phyloP scores from a whole-genome alignment of 768 basidiomycete genomes.

The Tylopilus sp. region DNA sequence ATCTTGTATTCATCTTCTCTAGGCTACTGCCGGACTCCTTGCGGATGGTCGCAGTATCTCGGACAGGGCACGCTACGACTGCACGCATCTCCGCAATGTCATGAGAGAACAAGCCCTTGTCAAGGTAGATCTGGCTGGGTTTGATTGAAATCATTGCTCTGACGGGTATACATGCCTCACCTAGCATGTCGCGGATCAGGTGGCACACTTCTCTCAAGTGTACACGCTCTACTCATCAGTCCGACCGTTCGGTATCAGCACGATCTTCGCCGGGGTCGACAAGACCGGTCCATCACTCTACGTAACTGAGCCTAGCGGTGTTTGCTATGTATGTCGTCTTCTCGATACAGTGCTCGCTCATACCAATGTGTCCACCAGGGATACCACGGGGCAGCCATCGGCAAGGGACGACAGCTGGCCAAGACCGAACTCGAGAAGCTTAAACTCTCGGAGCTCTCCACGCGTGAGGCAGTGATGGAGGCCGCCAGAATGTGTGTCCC shows the following conservation, averaged over 20 bases:
- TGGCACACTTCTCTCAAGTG: conserved; percentile 88
- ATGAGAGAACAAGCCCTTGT: conserved; percentile 75
- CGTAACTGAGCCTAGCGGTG: conserved; percentile 93
- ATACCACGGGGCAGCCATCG: conserved; percentile 94
- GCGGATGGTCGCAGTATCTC: conserved; percentile 91
- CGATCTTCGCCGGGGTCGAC: conserved; percentile 87
- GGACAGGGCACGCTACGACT: conserved; percentile 83
- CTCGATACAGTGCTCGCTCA: background rate
- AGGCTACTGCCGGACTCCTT: conserved; percentile 92
- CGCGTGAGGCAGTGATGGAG: conserved; percentile 84
- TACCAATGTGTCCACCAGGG: conserved; percentile 49
- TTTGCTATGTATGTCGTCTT: conserved; percentile 66
- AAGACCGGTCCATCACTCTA: conserved; percentile 82
- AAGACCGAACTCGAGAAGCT: conserved; percentile 99
- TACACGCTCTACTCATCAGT: conserved; percentile 99
- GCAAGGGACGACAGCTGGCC: conserved; percentile 96
- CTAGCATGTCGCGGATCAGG: conserved; percentile 66
- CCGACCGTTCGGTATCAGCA: conserved; percentile 93
- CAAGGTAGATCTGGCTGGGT: conserved; percentile 50
- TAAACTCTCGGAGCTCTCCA: conserved; percentile 74
- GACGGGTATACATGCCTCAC: background rate
- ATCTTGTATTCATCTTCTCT: conserved; percentile 1
- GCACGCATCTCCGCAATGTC: conserved; percentile 62
- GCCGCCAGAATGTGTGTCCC: conserved; percentile 88
- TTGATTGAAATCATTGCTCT: background rate